Conservation (phyloP, 495 filamentous ascomycete species). For the Neurospora terricola region DNA sequence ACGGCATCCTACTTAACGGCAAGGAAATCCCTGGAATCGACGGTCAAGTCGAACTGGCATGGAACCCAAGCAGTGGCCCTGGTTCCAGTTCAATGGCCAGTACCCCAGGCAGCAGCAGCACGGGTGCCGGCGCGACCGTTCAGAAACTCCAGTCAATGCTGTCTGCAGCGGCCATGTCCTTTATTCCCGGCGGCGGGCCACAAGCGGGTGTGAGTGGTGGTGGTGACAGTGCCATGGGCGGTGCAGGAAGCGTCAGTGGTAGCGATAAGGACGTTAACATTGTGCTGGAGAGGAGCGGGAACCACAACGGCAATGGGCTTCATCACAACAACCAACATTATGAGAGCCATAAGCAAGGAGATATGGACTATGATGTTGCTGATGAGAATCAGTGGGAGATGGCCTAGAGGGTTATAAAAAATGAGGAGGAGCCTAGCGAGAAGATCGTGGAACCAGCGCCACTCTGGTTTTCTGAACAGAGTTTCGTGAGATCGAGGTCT, state of each 20-base stretch:
- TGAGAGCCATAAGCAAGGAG: slow-evolving; percentile 8
- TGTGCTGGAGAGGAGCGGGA: slow-evolving; percentile 11
- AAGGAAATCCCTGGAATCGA: slow-evolving; percentile 59
- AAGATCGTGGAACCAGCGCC: not conserved
- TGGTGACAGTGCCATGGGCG: slow-evolving; percentile 1
- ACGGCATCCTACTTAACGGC: slow-evolving; percentile 43
- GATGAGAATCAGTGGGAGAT: slow-evolving; percentile 33
- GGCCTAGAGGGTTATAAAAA: not conserved
- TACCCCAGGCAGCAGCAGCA: slow-evolving; percentile 2
- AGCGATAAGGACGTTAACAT: slow-evolving; percentile 28
- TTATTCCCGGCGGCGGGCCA: not conserved
- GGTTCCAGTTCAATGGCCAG: slow-evolving; percentile 10
- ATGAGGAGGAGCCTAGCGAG: not conserved
- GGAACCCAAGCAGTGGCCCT: slow-evolving; percentile 48
- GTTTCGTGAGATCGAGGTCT: not conserved
- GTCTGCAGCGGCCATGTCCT: not conserved
- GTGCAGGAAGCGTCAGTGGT: slow-evolving; percentile 1
- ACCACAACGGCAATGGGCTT: not conserved
- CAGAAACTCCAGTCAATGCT: not conserved
- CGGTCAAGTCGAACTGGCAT: slow-evolving; percentile 62
- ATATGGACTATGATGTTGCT: slow-evolving; percentile 37
- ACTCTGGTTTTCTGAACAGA: not conserved
- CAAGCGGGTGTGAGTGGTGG: not conserved
- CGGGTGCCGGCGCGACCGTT: not conserved
- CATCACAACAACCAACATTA: slow-evolving; percentile 3